Evolutionary conservation across 768 basidiomycete species (phyloP).

Genomic region (Phaffia tasmanica): DNA sequence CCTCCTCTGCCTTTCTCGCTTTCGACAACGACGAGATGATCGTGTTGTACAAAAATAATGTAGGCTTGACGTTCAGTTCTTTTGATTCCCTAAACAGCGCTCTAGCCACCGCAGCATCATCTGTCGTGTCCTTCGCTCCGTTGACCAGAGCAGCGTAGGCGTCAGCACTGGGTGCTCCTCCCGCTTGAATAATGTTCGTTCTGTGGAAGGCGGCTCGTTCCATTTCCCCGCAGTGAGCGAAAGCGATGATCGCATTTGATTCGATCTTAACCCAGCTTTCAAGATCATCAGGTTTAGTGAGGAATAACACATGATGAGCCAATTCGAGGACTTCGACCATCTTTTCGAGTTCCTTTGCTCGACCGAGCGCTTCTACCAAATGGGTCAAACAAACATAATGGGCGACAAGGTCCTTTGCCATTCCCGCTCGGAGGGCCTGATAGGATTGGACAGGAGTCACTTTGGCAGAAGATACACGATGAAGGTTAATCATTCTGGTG

Average conservation of each 20-base stretch:
- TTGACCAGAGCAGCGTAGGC: conserved; percentile 86
- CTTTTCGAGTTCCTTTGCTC: conserved; percentile 50
- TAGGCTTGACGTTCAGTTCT: conserved; percentile 57
- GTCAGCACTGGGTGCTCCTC: conserved; percentile 69
- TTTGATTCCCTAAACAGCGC: conserved; percentile 71
- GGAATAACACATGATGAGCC: conserved; percentile 44
- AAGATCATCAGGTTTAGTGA: conserved; percentile 38
- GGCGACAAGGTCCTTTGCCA: conserved; percentile 44
- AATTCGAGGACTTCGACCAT: conserved; percentile 56
- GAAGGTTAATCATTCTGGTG: neutral
- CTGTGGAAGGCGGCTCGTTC: conserved; percentile 74
- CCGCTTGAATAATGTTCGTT: conserved; percentile 60
- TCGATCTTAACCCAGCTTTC: conserved; percentile 65
- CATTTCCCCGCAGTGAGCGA: conserved; percentile 68
- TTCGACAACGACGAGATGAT: conserved; percentile 91
- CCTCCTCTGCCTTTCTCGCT: conserved; percentile 84
- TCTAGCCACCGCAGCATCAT: conserved; percentile 80
- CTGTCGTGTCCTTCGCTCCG: conserved; percentile 82
- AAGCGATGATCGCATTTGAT: conserved; percentile 76
- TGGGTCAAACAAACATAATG: conserved; percentile 47
- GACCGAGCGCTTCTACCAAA: conserved; percentile 60
- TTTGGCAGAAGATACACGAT: neutral
- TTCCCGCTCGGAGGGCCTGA: conserved; percentile 14
- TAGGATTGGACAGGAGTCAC: conserved; percentile 1
- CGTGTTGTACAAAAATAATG: conserved; percentile 88